These are phyloP conservation scores for Elongisporangium anandrum DNA, from an alignment of 352 stramenopile species.

Conservation along the genomic window DNA sequence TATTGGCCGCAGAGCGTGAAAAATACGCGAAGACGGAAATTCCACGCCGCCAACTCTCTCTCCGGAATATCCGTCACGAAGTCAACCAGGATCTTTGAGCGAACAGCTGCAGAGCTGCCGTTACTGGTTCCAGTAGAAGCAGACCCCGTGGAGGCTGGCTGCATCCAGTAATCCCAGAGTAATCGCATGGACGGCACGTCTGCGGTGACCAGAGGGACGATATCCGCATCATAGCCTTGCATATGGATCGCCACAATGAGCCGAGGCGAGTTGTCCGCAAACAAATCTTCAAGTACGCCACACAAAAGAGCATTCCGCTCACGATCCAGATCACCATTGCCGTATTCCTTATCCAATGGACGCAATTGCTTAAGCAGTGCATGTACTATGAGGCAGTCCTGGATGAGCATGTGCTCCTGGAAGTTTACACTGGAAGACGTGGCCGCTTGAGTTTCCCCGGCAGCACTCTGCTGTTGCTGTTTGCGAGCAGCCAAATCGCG, in stretches of 20 bases:
- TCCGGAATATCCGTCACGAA: slow-evolving; percentile 39
- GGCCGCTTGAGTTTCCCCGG: neutral
- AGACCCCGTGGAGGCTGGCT: neutral
- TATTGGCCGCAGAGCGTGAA: slow-evolving; percentile 43
- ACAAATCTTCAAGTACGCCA: slow-evolving; percentile 24
- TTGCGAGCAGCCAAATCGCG: slow-evolving; percentile 25
- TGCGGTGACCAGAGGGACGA: slow-evolving; percentile 27
- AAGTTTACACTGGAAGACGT: slow-evolving; percentile 23
- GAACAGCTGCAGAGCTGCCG: neutral
- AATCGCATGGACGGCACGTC: slow-evolving; percentile 35
- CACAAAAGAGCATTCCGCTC: slow-evolving; percentile 19
- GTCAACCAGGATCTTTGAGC: slow-evolving; percentile 45
- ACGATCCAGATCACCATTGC: neutral
- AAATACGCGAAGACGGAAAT: slow-evolving; percentile 50
- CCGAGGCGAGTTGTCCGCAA: slow-evolving; percentile 27
- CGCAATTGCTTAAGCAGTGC: slow-evolving; percentile 32
- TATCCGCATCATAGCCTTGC: slow-evolving; percentile 38
- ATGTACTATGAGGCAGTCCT: slow-evolving; percentile 56
- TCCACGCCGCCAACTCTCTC: slow-evolving; percentile 44
- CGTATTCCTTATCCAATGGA: slow-evolving; percentile 1
- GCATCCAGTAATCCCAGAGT: slow-evolving; percentile 60
- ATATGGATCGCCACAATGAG: slow-evolving; percentile 38
- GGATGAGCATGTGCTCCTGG: slow-evolving; percentile 42
- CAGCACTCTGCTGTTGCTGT: slow-evolving; percentile 5
- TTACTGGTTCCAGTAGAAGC: neutral